Evolutionary conservation across 1,139 yeast genomes (phyloP), one percentile per base, ranked within the genome.

Genomic region (Candida anutae): DNA sequence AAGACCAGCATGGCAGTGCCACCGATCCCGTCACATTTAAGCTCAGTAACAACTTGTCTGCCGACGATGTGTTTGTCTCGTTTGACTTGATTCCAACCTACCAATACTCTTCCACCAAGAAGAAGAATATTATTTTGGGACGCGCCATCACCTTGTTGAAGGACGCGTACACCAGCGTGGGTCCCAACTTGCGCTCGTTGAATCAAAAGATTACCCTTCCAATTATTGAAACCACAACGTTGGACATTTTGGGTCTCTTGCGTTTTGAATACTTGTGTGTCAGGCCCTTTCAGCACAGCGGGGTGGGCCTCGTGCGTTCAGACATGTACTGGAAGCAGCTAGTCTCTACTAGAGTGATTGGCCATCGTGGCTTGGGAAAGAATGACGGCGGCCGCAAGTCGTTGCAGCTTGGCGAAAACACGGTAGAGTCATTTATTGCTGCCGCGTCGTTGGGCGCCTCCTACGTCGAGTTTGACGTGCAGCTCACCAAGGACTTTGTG

Each of bases 41-140:
- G 37, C 69, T 85, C 34, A 58, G 67, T 6, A 59, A 64, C 28
- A 59, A 63, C 21, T 43, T 57, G 24, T 63, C 64, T 23, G 64
- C 79, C 4, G 60, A 69, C 25, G 74, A 78, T 36, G 67, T 78
- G n/a, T 54, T 69, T 3, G 53, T 90, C 18, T 74, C 76, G 23
- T 90, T 90, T 55, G 97, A 90, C 51, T 69, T 90, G 36, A 87
- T 88, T 14, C 95, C 96, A n/a, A 85, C 97, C 0, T 88, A 87
- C 50, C 83, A 62, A 32, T 58, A 58, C 32, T 40, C 56, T 6
- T 43, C 40, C 29, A 27, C 28, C 15, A n/a, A 9, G n/a, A 29
- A 51, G 35, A 53, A 57, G 28, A 58, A 63, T 17, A 70, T 70
- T 39, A 65, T 79, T 9, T 58, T 88, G 27, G 97, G 95, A 13